Evolutionary conservation across 495 filamentous ascomycete species (phyloP), one percentile per base, ranked within the genome.

Genomic region (Xylaria venustula): DNA sequence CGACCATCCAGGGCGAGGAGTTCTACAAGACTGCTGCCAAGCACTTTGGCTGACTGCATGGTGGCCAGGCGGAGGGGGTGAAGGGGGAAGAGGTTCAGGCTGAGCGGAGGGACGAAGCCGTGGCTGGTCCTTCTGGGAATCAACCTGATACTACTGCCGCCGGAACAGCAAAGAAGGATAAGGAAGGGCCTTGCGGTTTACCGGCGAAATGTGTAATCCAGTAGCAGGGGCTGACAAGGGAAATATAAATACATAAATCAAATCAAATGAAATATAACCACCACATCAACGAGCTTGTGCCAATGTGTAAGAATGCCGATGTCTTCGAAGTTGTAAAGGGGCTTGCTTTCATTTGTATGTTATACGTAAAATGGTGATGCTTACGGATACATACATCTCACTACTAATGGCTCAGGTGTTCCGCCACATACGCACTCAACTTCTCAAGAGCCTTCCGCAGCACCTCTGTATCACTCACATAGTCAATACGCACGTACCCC

Each of bases 1-100:
- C 95, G 55, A 81, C 78, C 54, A 82, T 77, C 64, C 94, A 98
- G 78, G 94, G 95, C 71, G 85, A 90, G 81, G 73, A 81, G 54
- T 99, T 98, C 81, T 97, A 92, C 77, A 79, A 88, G 75, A 77
- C 83, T 65, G 85, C 97, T 58, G 70, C 84, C 67, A 91, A 90
- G 81, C 83, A 84, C 73, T 83, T 78, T 64, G 88, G 88, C 73
- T 98, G 91, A 96, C 89, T 96, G 78, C 84, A 91, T 88, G 89
- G 79, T 60, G 75, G 83, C 64, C 64, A 72, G 17, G 60, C 56
- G 32, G 69, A 59, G 45, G 67, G 67, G 47, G 49, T 50, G 7
- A 63, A 44, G 37, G 41, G 52, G 32, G 32, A 49, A 14, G 26
- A 30, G 8, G 28, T 54, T 9, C 40, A 62, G 2, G 15, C 62